Evolutionary conservation across 2,329 filamentous ascomycete species (phyloP).

Genomic region (Botrytis pseudocinerea): DNA sequence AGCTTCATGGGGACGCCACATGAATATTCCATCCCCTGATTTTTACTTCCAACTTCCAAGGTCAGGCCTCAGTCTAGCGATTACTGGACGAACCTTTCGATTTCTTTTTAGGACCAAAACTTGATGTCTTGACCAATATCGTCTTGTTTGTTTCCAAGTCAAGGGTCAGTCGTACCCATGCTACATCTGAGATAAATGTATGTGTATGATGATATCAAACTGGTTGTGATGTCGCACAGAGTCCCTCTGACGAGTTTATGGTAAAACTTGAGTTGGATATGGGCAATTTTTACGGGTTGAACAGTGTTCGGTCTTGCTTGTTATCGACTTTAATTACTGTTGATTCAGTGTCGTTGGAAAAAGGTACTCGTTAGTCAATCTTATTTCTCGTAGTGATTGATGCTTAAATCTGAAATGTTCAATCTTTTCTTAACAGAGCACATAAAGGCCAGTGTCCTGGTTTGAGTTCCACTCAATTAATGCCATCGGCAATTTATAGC

Average conservation of each 20-base stretch:
- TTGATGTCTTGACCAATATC: too few relatives aligned
- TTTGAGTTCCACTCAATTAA: not conserved
- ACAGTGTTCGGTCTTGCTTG: not conserved
- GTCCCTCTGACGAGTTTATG: not conserved
- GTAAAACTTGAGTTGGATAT: not conserved
- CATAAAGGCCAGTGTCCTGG: not conserved
- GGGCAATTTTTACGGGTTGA: not conserved
- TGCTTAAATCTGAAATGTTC: constrained; percentile 4
- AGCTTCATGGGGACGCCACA: constrained; percentile 20
- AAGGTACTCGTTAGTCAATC: not conserved
- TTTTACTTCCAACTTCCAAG: not conserved
- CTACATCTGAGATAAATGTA: not conserved
- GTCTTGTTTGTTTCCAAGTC: constrained; percentile 6
- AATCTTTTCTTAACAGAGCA: not conserved
- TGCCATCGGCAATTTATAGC: not conserved
- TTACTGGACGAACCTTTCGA: constrained; percentile 17
- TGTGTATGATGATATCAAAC: not conserved
- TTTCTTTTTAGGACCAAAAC: not conserved
- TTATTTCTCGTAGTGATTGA: not conserved
- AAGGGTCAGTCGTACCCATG: not conserved
- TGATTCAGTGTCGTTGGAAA: not conserved
- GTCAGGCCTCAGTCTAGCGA: not conserved
- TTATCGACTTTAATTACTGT: not conserved
- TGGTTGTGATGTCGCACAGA: not conserved
- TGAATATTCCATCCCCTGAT: not conserved